Conservation (phyloP, 441 rosid genomes). For the Pelargonium cotyledonis region DNA sequence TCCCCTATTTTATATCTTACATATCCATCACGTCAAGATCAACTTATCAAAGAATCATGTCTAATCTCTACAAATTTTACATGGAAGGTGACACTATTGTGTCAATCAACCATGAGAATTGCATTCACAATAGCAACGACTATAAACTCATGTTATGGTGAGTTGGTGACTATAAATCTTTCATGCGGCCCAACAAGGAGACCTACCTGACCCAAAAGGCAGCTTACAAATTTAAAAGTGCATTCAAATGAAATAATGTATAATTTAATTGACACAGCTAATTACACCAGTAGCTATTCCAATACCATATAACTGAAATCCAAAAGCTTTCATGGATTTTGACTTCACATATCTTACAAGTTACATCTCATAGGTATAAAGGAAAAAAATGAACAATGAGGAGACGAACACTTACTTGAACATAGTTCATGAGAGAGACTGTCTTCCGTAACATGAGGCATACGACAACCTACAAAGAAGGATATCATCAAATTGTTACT, state of each 20-base stretch:
- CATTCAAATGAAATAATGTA: not conserved
- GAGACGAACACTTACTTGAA: constrained; percentile 56
- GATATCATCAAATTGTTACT: constrained; percentile 9
- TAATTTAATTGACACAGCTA: not conserved
- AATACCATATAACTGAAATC: not conserved
- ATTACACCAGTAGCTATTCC: not conserved
- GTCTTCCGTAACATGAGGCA: constrained; percentile 94
- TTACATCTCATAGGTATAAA: not conserved
- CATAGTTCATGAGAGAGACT: constrained; percentile 72
- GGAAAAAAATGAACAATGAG: not conserved
- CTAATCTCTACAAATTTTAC: not conserved
- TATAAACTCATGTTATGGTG: not conserved
- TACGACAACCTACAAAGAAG: constrained; percentile 58
- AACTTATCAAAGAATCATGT: not conserved
- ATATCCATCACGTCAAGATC: not conserved
- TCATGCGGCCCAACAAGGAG: not conserved
- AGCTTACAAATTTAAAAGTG: no score
- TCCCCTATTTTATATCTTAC: not conserved
- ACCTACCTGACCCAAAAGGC: no score
- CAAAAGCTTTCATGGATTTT: no score
- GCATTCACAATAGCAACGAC: not conserved
- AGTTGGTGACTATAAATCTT: not conserved
- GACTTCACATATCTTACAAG: no score
- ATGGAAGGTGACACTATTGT: not conserved
- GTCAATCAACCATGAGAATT: not conserved